Conservation (phyloP, 257 asterid species). For the Striga asiatica region DNA sequence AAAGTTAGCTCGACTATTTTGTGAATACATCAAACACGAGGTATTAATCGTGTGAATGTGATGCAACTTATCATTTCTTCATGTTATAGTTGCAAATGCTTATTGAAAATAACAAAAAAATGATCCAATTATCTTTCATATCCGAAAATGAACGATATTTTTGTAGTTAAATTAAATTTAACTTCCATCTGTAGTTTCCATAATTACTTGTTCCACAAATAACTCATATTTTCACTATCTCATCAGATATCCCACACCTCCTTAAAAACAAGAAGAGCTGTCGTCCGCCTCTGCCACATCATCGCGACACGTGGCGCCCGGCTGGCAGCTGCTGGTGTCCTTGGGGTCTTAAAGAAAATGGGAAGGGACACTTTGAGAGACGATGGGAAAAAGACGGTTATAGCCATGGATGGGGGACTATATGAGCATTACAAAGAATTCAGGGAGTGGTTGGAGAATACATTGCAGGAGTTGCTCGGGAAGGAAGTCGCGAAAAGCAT, state of each 20-base stretch:
- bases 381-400: conserved; percentile 40
- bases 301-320: conserved; percentile 76
- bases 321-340: conserved; percentile 68
- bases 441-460: conserved; percentile 45
- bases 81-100: too few relatives aligned
- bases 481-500: conserved; percentile 28
- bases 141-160: too few relatives aligned
- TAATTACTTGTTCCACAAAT: background rate
- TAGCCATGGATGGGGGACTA: conserved; percentile 83
- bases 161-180: too few relatives aligned
- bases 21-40: too few relatives aligned
- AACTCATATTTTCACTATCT: background rate
- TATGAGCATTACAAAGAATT: conserved; percentile 64
- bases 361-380: conserved; percentile 40
- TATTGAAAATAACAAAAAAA: too few relatives aligned
- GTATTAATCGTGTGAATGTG: too few relatives aligned
- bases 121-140: too few relatives aligned
- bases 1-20: too few relatives aligned
- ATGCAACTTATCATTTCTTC: too few relatives aligned
- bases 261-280: conserved; percentile 36
- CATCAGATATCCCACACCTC: conserved; percentile 54
- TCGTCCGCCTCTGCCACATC: conserved; percentile 56
- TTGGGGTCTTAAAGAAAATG: conserved; percentile 70
- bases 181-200: too few relatives aligned
- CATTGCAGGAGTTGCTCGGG: conserved; percentile 50